phyloP scores from a whole-genome alignment of 257 asterid species.

The Solanum neorickii region DNA sequence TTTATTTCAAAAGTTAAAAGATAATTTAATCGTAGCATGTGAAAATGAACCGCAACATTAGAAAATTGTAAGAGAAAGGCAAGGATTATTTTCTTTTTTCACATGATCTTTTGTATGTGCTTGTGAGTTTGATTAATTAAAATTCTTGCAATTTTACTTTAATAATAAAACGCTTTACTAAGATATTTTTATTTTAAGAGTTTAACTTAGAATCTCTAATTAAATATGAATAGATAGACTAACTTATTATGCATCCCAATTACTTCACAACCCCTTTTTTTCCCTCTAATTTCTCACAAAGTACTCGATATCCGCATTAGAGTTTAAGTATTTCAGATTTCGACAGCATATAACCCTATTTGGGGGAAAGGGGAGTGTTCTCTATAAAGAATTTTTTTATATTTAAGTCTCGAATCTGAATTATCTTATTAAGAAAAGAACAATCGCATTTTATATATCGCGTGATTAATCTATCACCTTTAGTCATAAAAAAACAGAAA shows the following conservation, averaged over 20 bases:
- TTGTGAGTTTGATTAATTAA: too few relatives aligned
- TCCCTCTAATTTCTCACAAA: neutral
- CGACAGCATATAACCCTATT: too few relatives aligned
- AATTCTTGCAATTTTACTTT: neutral
- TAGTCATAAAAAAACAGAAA: neutral
- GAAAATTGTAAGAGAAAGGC: too few relatives aligned
- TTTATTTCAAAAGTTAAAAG: neutral
- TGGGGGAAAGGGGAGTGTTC: neutral
- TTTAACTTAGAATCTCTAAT: neutral
- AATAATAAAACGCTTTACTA: neutral
- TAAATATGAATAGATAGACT: neutral
- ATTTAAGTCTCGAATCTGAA: too few relatives aligned
- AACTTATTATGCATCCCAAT: neutral
- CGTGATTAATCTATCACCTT: neutral
- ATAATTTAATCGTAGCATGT: neutral
- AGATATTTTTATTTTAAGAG: neutral
- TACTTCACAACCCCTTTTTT: too few relatives aligned
- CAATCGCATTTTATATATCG: too few relatives aligned
- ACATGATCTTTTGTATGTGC: too few relatives aligned
- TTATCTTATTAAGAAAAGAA: accelerated
- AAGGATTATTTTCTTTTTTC: too few relatives aligned
- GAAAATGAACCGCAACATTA: too few relatives aligned
- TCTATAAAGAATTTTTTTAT: too few relatives aligned
- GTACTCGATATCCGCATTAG: too few relatives aligned
- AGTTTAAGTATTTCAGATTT: too few relatives aligned